phyloP scores from a whole-genome alignment of 23 red algal genomes.

The Gracilaria gracilis region DNA sequence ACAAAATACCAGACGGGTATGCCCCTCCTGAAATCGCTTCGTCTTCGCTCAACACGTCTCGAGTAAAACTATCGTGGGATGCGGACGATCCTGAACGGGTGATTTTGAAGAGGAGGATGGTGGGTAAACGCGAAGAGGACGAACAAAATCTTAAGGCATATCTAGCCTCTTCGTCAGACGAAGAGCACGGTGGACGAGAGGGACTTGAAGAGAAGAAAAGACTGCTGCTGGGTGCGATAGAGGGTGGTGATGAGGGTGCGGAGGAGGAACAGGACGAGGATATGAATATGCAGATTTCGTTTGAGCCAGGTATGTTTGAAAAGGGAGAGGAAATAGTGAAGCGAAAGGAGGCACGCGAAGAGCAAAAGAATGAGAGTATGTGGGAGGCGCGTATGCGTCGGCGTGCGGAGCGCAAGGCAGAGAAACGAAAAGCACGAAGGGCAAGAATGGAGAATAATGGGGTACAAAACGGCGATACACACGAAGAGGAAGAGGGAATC shows the following conservation, averaged over 20 bases:
- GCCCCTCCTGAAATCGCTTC: slow-evolving; percentile 60
- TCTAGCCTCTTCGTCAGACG: slow-evolving; percentile 73
- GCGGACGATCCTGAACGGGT: slow-evolving; percentile 79
- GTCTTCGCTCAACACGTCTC: slow-evolving; percentile 72
- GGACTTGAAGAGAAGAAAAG: slow-evolving; percentile 41
- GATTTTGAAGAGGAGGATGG: slow-evolving; percentile 72
- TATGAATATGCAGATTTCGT: slow-evolving; percentile 83
- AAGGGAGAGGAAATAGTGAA: slow-evolving; percentile 84
- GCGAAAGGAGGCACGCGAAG: slow-evolving; percentile 58
- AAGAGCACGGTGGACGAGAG: slow-evolving; percentile 31
- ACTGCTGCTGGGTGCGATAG: slow-evolving; percentile 21
- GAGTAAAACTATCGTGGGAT: slow-evolving; percentile 94
- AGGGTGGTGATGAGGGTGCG: slow-evolving; percentile 18
- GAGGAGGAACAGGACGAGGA: slow-evolving; percentile 56
- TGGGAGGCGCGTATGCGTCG: slow-evolving; percentile 92
- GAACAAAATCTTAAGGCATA: slow-evolving; percentile 96
- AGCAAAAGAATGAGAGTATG: slow-evolving; percentile 61
- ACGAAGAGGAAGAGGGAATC: slow-evolving; percentile 12
- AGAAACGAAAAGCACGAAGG: slow-evolving; percentile 58
- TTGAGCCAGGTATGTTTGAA: slow-evolving; percentile 84
- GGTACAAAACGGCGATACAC: neutral
- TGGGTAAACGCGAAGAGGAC: slow-evolving; percentile 81
- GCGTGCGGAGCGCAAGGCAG: slow-evolving; percentile 77
- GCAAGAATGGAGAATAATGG: slow-evolving; percentile 17
- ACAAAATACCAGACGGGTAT: slow-evolving; percentile 73